A percentile compares a stretch with the other conserved stretches of the same genome.
phyloP scores from a whole-genome alignment of 192 early-diverging fungal species.

The Helicostylum pulchrum region DNA sequence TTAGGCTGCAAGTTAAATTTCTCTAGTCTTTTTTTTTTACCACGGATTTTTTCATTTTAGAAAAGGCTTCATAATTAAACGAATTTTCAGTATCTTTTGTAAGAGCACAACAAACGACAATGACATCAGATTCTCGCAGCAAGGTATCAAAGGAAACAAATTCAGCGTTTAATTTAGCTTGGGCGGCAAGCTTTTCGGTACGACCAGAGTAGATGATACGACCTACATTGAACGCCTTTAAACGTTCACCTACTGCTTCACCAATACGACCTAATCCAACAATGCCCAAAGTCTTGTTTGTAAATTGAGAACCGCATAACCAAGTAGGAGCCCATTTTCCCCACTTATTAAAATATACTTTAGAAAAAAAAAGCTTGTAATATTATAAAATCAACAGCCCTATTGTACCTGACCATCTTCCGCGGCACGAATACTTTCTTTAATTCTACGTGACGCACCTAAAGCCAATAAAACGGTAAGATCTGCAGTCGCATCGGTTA shows the following conservation, averaged over 20 bases:
- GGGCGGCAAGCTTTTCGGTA: constrained; percentile 44
- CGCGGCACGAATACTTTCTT: constrained; percentile 48
- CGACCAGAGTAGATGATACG: constrained; percentile 64
- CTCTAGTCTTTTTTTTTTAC: constrained; percentile 29
- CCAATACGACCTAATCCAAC: constrained; percentile 87
- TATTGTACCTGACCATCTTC: constrained; percentile 36
- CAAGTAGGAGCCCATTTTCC: constrained; percentile 58
- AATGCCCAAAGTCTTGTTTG: constrained; percentile 76
- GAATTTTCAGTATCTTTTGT: constrained; percentile 66
- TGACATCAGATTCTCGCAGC: constrained; percentile 63
- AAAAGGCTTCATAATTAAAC: constrained; percentile 65
- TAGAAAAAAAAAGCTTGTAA: not conserved
- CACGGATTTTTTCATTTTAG: constrained; percentile 61
- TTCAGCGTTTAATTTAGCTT: constrained; percentile 44
- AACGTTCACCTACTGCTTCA: constrained; percentile 62
- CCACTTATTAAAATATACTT: constrained; percentile 42
- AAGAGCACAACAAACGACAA: constrained; percentile 74
- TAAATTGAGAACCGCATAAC: constrained; percentile 72
- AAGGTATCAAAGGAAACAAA: constrained; percentile 56
- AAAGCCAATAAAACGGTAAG: constrained; percentile 73
- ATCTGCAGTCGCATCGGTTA: constrained; percentile 88
- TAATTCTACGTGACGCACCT: constrained; percentile 65
- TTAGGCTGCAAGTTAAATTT: not conserved
- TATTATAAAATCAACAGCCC: not conserved
- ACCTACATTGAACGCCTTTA: constrained; percentile 67